These are phyloP conservation scores for Immersiporthe knoxdaviesiana DNA, from an alignment of 2,329 filamentous ascomycete genomes.

Conservation along the genomic window DNA sequence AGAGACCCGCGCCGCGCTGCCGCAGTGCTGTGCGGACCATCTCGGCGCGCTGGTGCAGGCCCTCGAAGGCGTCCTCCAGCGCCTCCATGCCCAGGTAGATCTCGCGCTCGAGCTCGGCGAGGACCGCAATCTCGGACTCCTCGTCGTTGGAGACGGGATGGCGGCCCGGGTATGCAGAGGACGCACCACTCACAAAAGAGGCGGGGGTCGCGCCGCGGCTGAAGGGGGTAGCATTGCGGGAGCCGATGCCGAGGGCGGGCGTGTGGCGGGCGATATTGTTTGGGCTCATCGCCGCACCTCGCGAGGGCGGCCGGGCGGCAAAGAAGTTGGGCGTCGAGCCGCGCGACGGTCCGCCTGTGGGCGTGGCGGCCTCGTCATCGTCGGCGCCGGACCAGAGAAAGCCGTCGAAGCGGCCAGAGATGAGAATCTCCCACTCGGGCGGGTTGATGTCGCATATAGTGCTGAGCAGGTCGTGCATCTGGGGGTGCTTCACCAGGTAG, in stretches of 20 bases:
- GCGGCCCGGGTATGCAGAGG: slow-evolving; percentile 50
- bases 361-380: slow-evolving; percentile 45
- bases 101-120: slow-evolving; percentile 90
- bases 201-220: slow-evolving; percentile 58
- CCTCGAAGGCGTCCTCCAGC: slow-evolving; percentile 91
- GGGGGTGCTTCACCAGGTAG: slow-evolving; percentile 81
- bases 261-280: slow-evolving; percentile 42
- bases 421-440: slow-evolving; percentile 96
- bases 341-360: slow-evolving; percentile 48
- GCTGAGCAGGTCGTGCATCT: slow-evolving; percentile 82
- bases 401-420: slow-evolving; percentile 91
- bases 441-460: slow-evolving; percentile 86
- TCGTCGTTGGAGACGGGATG: slow-evolving; percentile 85
- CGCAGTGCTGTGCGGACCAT: slow-evolving; percentile 76
- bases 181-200: slow-evolving; percentile 47
- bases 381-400: slow-evolving; percentile 91
- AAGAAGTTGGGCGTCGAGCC: slow-evolving; percentile 59
- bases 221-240: slow-evolving; percentile 53
- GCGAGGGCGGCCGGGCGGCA: slow-evolving; percentile 45
- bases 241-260: slow-evolving; percentile 43
- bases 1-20: slow-evolving; percentile 79
- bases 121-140: slow-evolving; percentile 86
- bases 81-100: slow-evolving; percentile 95
- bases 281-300: slow-evolving; percentile 45
- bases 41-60: slow-evolving; percentile 84